These are phyloP conservation scores for Malassezia restricta DNA, from an alignment of 1,284 basidiomycete genomes.

Conservation along the genomic window DNA sequence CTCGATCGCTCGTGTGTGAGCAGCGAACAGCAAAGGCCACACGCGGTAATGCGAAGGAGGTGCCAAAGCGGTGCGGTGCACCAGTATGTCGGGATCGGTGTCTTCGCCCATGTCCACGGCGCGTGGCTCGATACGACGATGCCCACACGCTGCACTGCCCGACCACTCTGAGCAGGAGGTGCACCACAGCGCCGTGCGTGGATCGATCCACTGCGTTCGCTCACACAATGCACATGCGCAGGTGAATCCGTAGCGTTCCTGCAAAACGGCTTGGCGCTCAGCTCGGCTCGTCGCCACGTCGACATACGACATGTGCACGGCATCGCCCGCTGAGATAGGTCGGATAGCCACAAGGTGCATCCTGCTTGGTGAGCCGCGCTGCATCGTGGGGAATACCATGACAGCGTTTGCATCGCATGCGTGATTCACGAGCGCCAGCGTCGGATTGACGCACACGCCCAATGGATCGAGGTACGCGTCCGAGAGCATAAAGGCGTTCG, in stretches of 20 bases:
- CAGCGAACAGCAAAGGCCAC: conserved; percentile 10
- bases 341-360: conserved; percentile 52
- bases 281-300: conserved; percentile 61
- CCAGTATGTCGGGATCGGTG: not conserved
- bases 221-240: conserved; percentile 61
- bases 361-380: conserved; percentile 20
- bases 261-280: conserved; percentile 55
- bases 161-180: conserved; percentile 29
- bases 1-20: conserved; percentile 13
- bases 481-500: conserved; percentile 76
- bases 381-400: conserved; percentile 65
- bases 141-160: not conserved
- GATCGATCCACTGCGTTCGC: conserved; percentile 51
- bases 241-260: conserved; percentile 65
- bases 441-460: conserved; percentile 66
- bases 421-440: conserved; percentile 73
- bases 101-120: conserved; percentile 42
- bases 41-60: conserved; percentile 8
- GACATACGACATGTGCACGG: conserved; percentile 61
- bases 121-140: conserved; percentile 47
- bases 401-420: conserved; percentile 81
- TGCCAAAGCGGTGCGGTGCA: conserved; percentile 2
- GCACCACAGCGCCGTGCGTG: conserved; percentile 59
- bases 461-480: conserved; percentile 53
- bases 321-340: conserved; percentile 46